Conservation (phyloP, 305 asterid species). For the Withania somnifera region DNA sequence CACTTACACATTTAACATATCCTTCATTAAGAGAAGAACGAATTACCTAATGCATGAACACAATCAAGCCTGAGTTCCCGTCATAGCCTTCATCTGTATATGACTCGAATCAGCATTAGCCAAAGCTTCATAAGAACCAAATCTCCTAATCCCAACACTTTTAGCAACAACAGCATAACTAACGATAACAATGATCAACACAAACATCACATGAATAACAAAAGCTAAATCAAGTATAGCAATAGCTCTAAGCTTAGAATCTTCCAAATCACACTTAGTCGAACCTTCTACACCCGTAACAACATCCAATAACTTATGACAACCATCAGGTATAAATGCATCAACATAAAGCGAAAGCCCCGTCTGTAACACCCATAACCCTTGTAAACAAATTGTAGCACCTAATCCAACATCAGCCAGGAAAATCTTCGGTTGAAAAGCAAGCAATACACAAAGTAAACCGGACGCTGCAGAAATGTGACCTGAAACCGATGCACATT, state of each 20-base stretch:
- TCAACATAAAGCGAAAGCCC: conserved; percentile 87
- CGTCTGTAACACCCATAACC: conserved; percentile 81
- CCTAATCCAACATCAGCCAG: conserved; percentile 61
- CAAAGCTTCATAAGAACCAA: conserved; percentile 72
- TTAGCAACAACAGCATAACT: conserved; percentile 46
- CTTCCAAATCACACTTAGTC: conserved; percentile 93
- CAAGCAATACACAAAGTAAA: conserved; percentile 40
- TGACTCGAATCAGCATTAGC: conserved; percentile 57
- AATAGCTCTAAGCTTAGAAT: conserved; percentile 79
- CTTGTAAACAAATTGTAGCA: conserved; percentile 66
- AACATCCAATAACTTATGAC: conserved; percentile 88
- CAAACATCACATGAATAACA: conserved; percentile 58
- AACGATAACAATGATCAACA: conserved; percentile 41
- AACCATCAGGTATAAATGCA: conserved; percentile 88
- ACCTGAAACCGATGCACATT: conserved; percentile 53
- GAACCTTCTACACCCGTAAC: conserved; percentile 89
- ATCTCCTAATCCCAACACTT: conserved; percentile 53
- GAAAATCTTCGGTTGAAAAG: conserved; percentile 44
- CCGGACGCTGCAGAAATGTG: conserved; percentile 44
- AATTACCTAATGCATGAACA: neutral
- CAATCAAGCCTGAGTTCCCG: conserved; percentile 77
- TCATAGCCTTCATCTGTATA: conserved; percentile 83
- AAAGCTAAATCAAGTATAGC: conserved; percentile 74
- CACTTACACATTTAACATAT: neutral
- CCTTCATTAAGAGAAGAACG: neutral